Percentiles rank a stretch among this genome's conserved stretches.
These are phyloP conservation scores for Eimeria sp. DNA, from an alignment of 169 alveolate species.

Conservation along the genomic window DNA sequence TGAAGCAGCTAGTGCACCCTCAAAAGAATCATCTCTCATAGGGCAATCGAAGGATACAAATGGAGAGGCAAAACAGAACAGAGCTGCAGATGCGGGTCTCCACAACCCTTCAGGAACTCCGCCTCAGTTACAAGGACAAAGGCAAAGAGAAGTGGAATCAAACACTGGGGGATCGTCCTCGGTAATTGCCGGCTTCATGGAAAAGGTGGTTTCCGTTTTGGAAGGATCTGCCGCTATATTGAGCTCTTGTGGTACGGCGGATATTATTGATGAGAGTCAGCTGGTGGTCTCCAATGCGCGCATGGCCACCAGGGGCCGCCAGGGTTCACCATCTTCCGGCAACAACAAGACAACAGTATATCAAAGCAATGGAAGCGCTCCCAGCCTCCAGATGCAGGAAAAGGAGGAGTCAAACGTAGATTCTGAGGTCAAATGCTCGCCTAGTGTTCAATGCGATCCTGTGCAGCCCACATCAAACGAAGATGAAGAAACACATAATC, in stretches of 20 bases:
- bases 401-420: not conserved
- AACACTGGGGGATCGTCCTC: not conserved
- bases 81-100: not conserved
- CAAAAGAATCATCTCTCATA: not conserved
- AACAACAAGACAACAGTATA: not conserved
- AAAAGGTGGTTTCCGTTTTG: not conserved
- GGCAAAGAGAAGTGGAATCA: not conserved
- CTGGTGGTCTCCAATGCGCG: not conserved
- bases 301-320: not conserved
- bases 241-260: not conserved
- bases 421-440: not conserved
- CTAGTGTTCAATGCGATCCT: not conserved
- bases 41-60: not conserved
- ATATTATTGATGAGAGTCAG: conserved; percentile 11
- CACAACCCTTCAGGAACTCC: not conserved
- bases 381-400: not conserved
- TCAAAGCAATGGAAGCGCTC: not conserved
- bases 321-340: not conserved
- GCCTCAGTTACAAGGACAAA: not conserved
- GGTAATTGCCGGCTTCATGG: not conserved
- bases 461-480: not conserved
- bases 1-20: not conserved
- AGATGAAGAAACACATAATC: not conserved
- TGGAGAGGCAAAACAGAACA: not conserved
- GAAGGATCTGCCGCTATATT: conserved; percentile 22